phyloP scores from a whole-genome alignment of 345 rosid genomes.

The Moringa oleifera region DNA sequence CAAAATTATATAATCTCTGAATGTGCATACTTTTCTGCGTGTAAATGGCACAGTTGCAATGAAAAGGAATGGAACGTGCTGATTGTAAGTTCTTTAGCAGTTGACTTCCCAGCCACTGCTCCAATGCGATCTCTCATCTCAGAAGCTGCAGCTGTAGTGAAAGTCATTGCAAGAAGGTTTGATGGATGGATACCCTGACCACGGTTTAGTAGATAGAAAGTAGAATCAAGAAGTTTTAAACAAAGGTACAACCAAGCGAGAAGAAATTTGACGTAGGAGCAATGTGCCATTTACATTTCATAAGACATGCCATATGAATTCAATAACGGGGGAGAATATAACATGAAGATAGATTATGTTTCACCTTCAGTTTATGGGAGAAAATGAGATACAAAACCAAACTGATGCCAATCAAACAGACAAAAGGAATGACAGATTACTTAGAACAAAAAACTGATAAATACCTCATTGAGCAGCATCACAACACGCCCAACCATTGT shows the following conservation, averaged over 20 bases:
- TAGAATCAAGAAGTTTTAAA: no score
- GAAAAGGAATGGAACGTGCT: constrained; percentile 97
- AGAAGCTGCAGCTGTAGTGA: constrained; percentile 90
- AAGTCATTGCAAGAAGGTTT: constrained; percentile 94
- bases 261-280: not conserved
- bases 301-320: not conserved
- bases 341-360: not conserved
- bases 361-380: not conserved
- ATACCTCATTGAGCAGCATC: constrained; percentile 70
- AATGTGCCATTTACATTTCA: not conserved
- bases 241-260: not conserved
- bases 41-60: constrained; percentile 83
- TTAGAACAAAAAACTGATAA: constrained; percentile 4
- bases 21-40: constrained; percentile 78
- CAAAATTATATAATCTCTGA: constrained; percentile 4
- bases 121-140: constrained; percentile 93
- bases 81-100: constrained; percentile 70
- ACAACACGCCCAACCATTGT: constrained; percentile 97
- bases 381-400: not conserved
- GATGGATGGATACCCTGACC: constrained; percentile 75
- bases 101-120: constrained; percentile 73
- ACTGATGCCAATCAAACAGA: not conserved
- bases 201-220: constrained; percentile 8
- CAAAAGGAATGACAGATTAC: constrained; percentile 1
- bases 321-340: constrained; percentile 2